Conservation (phyloP, 1,284 basidiomycete species). For the Rhodotorula sp. region DNA sequence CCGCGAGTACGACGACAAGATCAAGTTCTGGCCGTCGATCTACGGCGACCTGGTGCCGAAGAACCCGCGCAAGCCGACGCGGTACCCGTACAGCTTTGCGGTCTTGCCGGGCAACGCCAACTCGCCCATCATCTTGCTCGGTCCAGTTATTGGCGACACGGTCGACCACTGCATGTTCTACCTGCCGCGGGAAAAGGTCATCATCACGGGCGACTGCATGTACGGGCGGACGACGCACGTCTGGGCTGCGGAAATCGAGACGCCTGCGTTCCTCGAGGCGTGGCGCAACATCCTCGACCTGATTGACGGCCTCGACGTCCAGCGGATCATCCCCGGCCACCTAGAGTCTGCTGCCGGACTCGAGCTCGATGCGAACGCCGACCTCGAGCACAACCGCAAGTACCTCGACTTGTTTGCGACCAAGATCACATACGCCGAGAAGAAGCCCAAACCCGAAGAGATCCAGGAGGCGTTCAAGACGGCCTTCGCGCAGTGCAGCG, state of each 20-base stretch:
- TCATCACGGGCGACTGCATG: constrained; percentile 21
- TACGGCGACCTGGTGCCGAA: constrained; percentile 10
- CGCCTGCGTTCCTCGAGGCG: constrained; percentile 8
- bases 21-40: neutral
- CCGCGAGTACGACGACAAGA: constrained; percentile 18
- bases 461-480: neutral
- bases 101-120: constrained; percentile 9
- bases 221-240: neutral
- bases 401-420: constrained; percentile 20
- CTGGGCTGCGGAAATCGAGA: constrained; percentile 22
- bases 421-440: constrained; percentile 17
- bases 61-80: constrained; percentile 6
- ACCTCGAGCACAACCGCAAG: constrained; percentile 16
- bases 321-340: constrained; percentile 15
- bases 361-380: constrained; percentile 4
- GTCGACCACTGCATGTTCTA: constrained; percentile 20
- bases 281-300: constrained; percentile 13
- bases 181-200: constrained; percentile 13
- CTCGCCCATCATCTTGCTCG: constrained; percentile 17
- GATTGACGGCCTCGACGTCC: constrained; percentile 12
- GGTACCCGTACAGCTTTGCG: constrained; percentile 14
- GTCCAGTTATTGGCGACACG: constrained; percentile 13
- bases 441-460: constrained; percentile 1
- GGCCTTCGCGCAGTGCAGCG: neutral
- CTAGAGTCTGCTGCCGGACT: neutral